These are phyloP conservation scores for Monosporascus sp. DNA, from an alignment of 2,329 filamentous ascomycete genomes.

Conservation along the genomic window DNA sequence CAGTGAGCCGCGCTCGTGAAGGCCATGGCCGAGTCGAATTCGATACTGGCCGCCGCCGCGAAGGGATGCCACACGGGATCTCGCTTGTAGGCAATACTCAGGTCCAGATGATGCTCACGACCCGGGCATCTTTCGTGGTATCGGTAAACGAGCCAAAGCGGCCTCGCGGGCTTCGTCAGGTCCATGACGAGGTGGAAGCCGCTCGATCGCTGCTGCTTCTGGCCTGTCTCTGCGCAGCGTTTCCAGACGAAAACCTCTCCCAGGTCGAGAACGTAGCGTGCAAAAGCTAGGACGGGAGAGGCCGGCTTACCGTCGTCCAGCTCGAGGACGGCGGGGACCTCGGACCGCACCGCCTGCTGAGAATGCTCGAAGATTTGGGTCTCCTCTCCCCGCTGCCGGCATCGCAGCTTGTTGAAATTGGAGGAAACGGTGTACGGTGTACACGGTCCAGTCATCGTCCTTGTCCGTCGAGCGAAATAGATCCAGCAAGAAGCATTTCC, in stretches of 20 bases:
- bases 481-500: too few relatives aligned
- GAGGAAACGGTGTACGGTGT: too few relatives aligned
- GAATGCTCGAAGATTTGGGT: too few relatives aligned
- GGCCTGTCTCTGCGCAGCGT: slow-evolving; percentile 6
- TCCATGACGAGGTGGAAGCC: slow-evolving; percentile 16
- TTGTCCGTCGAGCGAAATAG: too few relatives aligned
- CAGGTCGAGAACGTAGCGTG: slow-evolving; percentile 15
- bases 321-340: slow-evolving; percentile 10
- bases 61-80: slow-evolving; percentile 17
- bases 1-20: slow-evolving; percentile 13
- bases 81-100: slow-evolving; percentile 12
- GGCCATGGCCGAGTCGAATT: slow-evolving; percentile 14
- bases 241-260: slow-evolving; percentile 16
- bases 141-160: slow-evolving; percentile 16
- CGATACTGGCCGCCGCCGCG: slow-evolving; percentile 6
- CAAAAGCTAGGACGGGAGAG: slow-evolving; percentile 12
- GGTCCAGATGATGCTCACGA: slow-evolving; percentile 6
- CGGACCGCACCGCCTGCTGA: too few relatives aligned
- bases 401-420: too few relatives aligned
- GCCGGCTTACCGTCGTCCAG: slow-evolving; percentile 7
- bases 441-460: too few relatives aligned
- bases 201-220: slow-evolving; percentile 14
- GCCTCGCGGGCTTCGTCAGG: slow-evolving; percentile 12
- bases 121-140: slow-evolving; percentile 10
- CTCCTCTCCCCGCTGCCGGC: too few relatives aligned